Evolutionary conservation across 257 asterid genomes (phyloP).

Genomic region (Thymus mandschuricus): DNA sequence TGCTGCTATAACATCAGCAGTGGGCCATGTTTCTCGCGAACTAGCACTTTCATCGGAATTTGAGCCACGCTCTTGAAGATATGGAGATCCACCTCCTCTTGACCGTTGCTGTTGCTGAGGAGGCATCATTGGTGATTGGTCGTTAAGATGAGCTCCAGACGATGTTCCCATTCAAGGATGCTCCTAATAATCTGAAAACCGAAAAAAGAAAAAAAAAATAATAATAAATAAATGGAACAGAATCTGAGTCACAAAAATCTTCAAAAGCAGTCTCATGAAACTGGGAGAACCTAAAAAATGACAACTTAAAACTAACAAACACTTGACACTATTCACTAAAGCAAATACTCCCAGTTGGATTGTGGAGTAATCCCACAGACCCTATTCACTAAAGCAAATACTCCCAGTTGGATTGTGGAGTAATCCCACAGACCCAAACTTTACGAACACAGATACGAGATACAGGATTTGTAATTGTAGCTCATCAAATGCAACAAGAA

Average conservation of each 20-base stretch:
- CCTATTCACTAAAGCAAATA: background rate
- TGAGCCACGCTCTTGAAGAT: slow-evolving; percentile 79
- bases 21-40: slow-evolving; percentile 95
- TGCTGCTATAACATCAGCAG: slow-evolving; percentile 64
- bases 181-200: slow-evolving; percentile 27
- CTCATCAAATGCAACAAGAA: background rate
- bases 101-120: slow-evolving; percentile 89
- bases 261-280: slow-evolving; percentile 19
- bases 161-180: slow-evolving; percentile 59
- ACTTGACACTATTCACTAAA: background rate
- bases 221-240: background rate
- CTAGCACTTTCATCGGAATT: slow-evolving; percentile 96
- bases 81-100: slow-evolving; percentile 84
- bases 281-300: background rate
- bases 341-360: slow-evolving; percentile 13
- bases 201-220: slow-evolving; percentile 7
- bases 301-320: slow-evolving; percentile 16
- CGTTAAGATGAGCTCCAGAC: slow-evolving; percentile 74
- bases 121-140: slow-evolving; percentile 83
- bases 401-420: background rate
- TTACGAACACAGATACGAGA: background rate
- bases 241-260: background rate
- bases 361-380: no score
- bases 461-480: background rate
- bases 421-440: background rate